Evolutionary conservation across 306 rosid species (phyloP), one percentile per base, ranked within the genome.

Genomic region (Phaseolus lunatus): DNA sequence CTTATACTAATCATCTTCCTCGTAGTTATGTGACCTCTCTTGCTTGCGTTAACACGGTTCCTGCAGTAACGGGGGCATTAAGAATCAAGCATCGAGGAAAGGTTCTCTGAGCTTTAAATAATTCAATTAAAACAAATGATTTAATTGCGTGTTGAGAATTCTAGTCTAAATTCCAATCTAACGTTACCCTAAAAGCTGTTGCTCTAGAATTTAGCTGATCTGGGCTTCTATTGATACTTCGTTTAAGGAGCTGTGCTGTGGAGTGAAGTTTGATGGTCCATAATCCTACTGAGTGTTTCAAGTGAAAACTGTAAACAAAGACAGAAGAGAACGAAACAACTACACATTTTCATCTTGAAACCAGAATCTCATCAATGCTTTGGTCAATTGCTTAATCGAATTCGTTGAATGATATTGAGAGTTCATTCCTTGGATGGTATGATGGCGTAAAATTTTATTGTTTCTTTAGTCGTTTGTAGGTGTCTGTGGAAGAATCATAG

Each of bases 301-400:
- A n/a, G n/a, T n/a, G n/a, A n/a, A n/a, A n/a, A n/a, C n/a, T n/a
- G n/a, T n/a, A n/a, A n/a, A n/a, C n/a, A n/a, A n/a, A n/a, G n/a
- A n/a, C n/a, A n/a, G n/a, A n/a, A n/a, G n/a, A n/a, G n/a, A n/a
- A n/a, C n/a, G n/a, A n/a, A n/a, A n/a, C n/a, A n/a, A n/a, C n/a
- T n/a, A n/a, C 23, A 15, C 11, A 15, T 43, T 41, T 26, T 58
- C 27, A 16, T 43, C 19, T 57, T 10, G 3, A 26, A 49, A 33
- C 61, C 62, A 19, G 3, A 62, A 47, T 75, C 29, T 44, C 16
- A 58, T 44, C 44, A 27, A 26, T 75, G 52, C 20, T 35, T 49
- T 15, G 27, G 35, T 49, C 52, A 31, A 15, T 75, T 48, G 49
- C 27, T 47, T 44, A n/a, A 33, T n/a, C n/a, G 3, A 61, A 29